phyloP scores from a whole-genome alignment of 257 asterid genomes.

The Handroanthus guayacan region DNA sequence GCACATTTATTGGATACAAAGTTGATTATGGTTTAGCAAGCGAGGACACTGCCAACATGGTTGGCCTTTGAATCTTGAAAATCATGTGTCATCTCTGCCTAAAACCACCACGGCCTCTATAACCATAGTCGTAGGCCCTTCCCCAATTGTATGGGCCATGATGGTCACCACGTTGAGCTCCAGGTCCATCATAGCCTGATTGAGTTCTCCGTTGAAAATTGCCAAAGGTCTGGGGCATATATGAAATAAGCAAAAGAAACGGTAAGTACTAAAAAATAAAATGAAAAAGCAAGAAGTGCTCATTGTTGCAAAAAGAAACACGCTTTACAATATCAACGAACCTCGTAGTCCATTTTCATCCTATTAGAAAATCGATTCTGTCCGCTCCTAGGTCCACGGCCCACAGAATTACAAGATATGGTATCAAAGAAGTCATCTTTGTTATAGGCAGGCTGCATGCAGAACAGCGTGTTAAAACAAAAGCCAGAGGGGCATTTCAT shows the following conservation, averaged over 20 bases:
- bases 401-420: slow-evolving; percentile 65
- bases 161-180: slow-evolving; percentile 54
- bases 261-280: not conserved
- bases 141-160: slow-evolving; percentile 57
- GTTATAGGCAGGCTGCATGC: slow-evolving; percentile 75
- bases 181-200: slow-evolving; percentile 48
- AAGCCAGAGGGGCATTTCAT: not conserved
- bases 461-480: slow-evolving; percentile 27
- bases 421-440: slow-evolving; percentile 87
- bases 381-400: slow-evolving; percentile 64
- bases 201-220: slow-evolving; percentile 56
- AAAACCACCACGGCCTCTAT: slow-evolving; percentile 65
- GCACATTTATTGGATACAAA: slow-evolving; percentile 10
- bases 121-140: slow-evolving; percentile 58
- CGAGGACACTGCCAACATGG: slow-evolving; percentile 14
- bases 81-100: slow-evolving; percentile 39
- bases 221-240: slow-evolving; percentile 59
- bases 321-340: slow-evolving; percentile 31
- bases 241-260: slow-evolving; percentile 2
- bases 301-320: not conserved
- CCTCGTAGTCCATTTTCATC: slow-evolving; percentile 65
- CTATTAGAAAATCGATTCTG: slow-evolving; percentile 50
- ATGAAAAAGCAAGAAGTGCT: not conserved
- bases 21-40: not conserved
- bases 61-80: slow-evolving; percentile 22